Conservation (phyloP, 192 early-diverging fungal genomes). For the Podila epigama region DNA sequence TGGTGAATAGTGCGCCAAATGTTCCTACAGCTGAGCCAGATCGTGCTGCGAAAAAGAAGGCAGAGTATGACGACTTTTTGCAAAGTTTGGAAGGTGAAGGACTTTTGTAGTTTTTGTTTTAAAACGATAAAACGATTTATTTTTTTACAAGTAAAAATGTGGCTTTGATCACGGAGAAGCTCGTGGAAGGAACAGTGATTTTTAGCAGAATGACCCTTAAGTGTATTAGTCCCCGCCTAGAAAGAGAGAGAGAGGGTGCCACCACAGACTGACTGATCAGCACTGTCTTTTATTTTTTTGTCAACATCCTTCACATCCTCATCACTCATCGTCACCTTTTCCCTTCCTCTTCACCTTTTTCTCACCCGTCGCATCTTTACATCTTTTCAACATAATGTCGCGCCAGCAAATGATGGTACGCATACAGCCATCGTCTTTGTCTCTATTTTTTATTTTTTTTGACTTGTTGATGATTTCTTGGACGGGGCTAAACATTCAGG, state of each 20-base stretch:
- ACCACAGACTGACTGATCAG: too few relatives aligned
- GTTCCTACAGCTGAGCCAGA: conserved; percentile 19
- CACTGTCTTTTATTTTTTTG: too few relatives aligned
- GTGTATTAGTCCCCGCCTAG: not conserved
- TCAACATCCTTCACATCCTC: too few relatives aligned
- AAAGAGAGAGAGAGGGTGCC: too few relatives aligned
- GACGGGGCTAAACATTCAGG: too few relatives aligned
- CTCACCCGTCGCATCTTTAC: not conserved
- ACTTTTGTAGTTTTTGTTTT: conserved; percentile 17
- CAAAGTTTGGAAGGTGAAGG: conserved; percentile 40
- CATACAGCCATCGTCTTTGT: not conserved
- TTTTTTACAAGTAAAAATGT: not conserved
- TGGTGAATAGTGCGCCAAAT: conserved; percentile 40
- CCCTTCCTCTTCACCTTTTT: not conserved
- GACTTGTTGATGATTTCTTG: too few relatives aligned
- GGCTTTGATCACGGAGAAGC: conserved; percentile 1
- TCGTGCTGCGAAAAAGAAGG: conserved; percentile 37
- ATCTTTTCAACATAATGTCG: conserved; percentile 33
- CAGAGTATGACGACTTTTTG: conserved; percentile 43
- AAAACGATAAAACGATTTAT: too few relatives aligned
- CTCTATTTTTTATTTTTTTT: too few relatives aligned
- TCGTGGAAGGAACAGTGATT: not conserved
- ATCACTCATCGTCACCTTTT: not conserved
- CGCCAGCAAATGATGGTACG: conserved; percentile 52
- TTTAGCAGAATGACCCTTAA: not conserved